Conservation (phyloP, 306 rosid species). For the Trifolium dubium region DNA sequence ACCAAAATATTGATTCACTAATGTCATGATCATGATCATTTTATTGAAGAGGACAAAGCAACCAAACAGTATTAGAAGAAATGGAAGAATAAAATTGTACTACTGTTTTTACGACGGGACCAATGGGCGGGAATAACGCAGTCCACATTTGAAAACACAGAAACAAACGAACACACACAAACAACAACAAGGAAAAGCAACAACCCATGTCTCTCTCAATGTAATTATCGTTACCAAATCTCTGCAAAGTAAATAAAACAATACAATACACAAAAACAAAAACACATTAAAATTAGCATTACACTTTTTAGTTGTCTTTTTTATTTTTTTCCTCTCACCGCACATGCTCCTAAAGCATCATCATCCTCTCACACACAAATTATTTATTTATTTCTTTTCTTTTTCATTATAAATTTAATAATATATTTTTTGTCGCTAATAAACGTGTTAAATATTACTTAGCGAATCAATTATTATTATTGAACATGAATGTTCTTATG, state of each 20-base stretch:
- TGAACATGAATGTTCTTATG: conserved; percentile 21
- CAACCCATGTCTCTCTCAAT: conserved; percentile 4
- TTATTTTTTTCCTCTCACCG: conserved; percentile 15
- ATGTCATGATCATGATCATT: background rate
- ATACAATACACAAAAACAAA: background rate
- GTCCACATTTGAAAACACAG: conserved; percentile 46
- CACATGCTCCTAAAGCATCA: conserved; percentile 39
- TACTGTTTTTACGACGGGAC: background rate
- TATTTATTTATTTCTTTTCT: background rate
- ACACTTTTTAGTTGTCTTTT: conserved; percentile 23
- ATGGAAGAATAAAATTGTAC: background rate
- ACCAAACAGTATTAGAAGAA: background rate
- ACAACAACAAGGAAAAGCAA: background rate
- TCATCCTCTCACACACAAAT: conserved; percentile 28
- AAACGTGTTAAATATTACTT: conserved; percentile 39
- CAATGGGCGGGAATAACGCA: conserved; percentile 67
- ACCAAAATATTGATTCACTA: background rate
- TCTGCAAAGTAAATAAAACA: conserved; percentile 16
- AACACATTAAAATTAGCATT: conserved; percentile 2
- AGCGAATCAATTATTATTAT: background rate
- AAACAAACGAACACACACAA: background rate
- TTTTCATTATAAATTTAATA: background rate
- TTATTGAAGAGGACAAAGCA: conserved; percentile 23
- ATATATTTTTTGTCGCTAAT: background rate
- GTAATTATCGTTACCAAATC: conserved; percentile 29